phyloP scores from a whole-genome alignment of 768 basidiomycete species.

The Lentinula raphanica region DNA sequence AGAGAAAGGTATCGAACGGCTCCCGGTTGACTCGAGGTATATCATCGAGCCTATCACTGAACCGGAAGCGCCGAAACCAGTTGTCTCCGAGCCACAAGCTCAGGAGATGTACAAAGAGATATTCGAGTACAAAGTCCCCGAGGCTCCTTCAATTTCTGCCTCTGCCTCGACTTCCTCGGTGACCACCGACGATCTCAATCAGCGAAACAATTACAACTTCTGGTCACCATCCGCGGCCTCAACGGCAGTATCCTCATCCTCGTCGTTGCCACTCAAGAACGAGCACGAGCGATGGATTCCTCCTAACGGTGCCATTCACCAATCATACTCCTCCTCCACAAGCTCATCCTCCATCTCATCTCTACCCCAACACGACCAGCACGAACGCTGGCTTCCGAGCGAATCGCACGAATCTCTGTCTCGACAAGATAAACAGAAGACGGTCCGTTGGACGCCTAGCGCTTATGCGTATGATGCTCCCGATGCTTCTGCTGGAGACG shows the following conservation, averaged over 20 bases:
- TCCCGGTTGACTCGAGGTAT: constrained; percentile 4
- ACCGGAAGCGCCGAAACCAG: neutral
- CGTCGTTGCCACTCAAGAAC: neutral
- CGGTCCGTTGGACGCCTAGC: constrained; percentile 1
- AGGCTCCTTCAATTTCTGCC: neutral
- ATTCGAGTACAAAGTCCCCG: neutral
- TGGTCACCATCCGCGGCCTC: neutral
- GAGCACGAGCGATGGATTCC: neutral
- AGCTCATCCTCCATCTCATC: neutral
- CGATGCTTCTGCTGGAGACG: neutral
- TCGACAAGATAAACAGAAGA: neutral
- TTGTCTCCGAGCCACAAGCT: constrained; percentile 1
- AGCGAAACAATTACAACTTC: neutral
- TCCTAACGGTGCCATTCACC: neutral
- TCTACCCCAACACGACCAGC: neutral
- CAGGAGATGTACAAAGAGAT: constrained; percentile 1
- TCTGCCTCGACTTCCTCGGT: neutral
- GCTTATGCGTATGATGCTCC: constrained; percentile 3
- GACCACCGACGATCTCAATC: neutral
- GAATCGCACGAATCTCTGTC: neutral
- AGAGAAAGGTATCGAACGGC: neutral
- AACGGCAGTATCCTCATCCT: neutral
- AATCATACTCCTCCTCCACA: neutral
- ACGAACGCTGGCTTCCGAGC: neutral
- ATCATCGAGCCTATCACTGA: constrained; percentile 4